Evolutionary conservation across 2,329 filamentous ascomycete genomes (phyloP).

Genomic region (Trichophyton simii): DNA sequence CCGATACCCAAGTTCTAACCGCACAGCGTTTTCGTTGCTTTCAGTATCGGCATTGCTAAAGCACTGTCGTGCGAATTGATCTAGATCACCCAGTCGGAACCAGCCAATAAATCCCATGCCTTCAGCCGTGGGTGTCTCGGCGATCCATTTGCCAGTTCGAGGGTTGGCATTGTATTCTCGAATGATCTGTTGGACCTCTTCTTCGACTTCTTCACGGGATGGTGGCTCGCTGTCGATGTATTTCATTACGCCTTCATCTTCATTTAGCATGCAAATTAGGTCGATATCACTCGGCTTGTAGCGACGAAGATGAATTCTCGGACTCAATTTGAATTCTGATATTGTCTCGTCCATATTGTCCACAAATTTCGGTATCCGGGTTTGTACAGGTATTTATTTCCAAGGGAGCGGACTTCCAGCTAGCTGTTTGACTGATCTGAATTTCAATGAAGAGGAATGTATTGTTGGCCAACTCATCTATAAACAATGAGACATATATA

Average conservation of each 20-base stretch:
- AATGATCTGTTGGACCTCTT: slow-evolving; percentile 2
- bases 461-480: too few species aligned
- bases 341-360: neutral
- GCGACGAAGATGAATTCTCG: slow-evolving; percentile 4
- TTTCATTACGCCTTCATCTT: slow-evolving; percentile 7
- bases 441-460: too few species aligned
- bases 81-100: neutral
- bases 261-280: slow-evolving; percentile 2
- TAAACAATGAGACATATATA: too few species aligned
- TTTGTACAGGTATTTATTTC: too few species aligned
- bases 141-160: slow-evolving; percentile 5
- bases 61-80: neutral
- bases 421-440: too few species aligned
- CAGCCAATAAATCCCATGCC: slow-evolving; percentile 6
- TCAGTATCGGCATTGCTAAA: neutral
- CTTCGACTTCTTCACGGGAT: neutral
- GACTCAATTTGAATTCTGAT: neutral
- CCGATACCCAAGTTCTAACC: slow-evolving; percentile 4
- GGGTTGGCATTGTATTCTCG: neutral
- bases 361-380: too few species aligned
- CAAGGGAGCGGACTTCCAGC: too few species aligned
- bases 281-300: neutral
- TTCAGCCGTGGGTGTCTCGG: neutral
- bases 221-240: slow-evolving; percentile 3
- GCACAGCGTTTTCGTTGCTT: neutral